Evolutionary conservation across 2,329 filamentous ascomycete species (phyloP), one percentile per base, ranked within the genome.

Genomic region (Ploettnerulaceae sp.): DNA sequence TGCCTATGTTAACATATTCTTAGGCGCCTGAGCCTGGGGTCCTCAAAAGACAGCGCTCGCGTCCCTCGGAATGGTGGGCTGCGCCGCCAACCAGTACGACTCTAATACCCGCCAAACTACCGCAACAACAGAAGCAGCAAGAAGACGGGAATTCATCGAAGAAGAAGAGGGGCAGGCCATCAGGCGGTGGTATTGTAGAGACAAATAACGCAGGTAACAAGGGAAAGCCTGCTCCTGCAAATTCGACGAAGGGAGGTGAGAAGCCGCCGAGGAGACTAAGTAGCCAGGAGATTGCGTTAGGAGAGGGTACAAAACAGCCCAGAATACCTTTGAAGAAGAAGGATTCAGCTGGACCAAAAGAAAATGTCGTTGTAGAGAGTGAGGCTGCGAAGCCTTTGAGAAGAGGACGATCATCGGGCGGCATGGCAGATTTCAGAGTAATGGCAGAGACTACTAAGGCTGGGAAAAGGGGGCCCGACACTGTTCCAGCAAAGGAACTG

Each of bases 1-100:
- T n/a, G n/a, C n/a, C n/a, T n/a, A n/a, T n/a, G n/a, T 5, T 11
- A 25, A 20, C 20, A 51, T 35, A 40, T 7, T n/a, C 21, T 1
- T 22, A 60, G 57, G 56, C 56, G 5, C 49, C 56, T 12, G 51
- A 54, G 45, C 36, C 48, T 28, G 47, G 34, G 41, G 33, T 54
- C 9, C 40, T 54, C 31, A 61, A 61, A 35, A 52, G 60, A 28
- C 54, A 58, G 35, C 56, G 59, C n/a, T 55, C 49, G 7, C 51
- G 51, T 12, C 59, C 60, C 7, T 57, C 56, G 34, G 52, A 57
- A 5, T 61, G 54, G 55, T 62, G 59, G 60, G 55, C 51, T 31
- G 57, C 43, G 24, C 46, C 46, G 35, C 36, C 48, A 47, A 42
- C 49, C 36, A 52, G 14, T 41, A 37, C 46, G 35, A 33, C 38